These are phyloP conservation scores for Vaccinium vitisidaea DNA, from an alignment of 148 eudicot genomes.

Conservation along the genomic window DNA sequence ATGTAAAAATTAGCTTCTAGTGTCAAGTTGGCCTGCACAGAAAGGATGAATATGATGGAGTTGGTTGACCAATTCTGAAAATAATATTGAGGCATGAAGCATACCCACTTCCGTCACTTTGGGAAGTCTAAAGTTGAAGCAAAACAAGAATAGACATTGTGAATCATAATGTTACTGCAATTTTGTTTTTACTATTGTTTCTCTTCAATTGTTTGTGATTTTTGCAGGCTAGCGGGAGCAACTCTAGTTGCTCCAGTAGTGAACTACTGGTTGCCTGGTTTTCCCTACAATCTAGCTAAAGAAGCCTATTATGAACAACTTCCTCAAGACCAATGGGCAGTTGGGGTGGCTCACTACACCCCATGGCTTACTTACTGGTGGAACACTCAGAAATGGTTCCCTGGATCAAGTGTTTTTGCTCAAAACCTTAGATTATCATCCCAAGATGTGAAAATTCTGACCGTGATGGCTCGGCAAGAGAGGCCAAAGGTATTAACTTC, in stretches of 20 bases:
- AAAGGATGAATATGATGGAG: neutral
- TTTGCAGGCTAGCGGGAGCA: slow-evolving; percentile 43
- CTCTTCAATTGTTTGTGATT: slow-evolving; percentile 13
- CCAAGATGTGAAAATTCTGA: slow-evolving; percentile 30
- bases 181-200: neutral
- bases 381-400: slow-evolving; percentile 56
- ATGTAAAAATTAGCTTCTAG: neutral
- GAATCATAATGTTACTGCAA: neutral
- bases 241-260: slow-evolving; percentile 38
- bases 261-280: slow-evolving; percentile 47
- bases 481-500: slow-evolving; percentile 24
- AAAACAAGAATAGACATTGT: neutral
- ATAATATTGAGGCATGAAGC: neutral
- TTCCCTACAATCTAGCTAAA: slow-evolving; percentile 31
- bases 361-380: slow-evolving; percentile 61
- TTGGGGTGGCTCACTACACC: slow-evolving; percentile 39
- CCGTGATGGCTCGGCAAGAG: neutral
- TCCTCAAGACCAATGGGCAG: slow-evolving; percentile 40
- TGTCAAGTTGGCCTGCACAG: neutral
- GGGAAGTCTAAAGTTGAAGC: too few species aligned
- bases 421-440: slow-evolving; percentile 18
- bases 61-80: neutral
- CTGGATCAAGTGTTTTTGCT: slow-evolving; percentile 24
- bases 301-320: slow-evolving; percentile 33
- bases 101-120: neutral